Evolutionary conservation across 139 green algal genomes (phyloP).

Genomic region (Tetratostichococcus sp.): DNA sequence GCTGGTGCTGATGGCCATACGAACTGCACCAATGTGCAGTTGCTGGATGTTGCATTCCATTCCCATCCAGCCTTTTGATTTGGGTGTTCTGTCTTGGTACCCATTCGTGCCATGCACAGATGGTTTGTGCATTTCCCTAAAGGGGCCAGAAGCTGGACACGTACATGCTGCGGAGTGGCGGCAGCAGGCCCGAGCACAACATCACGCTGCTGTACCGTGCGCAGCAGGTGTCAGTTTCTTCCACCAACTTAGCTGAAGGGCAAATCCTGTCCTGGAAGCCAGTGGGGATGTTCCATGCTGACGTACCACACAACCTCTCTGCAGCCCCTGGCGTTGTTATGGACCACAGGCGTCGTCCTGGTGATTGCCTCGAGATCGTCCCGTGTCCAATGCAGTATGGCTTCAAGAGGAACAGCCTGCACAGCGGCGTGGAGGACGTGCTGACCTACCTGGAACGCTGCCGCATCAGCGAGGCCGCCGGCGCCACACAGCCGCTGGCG

Average conservation of each 20-base stretch:
- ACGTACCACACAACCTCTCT: too few species aligned
- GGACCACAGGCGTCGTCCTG: too few species aligned
- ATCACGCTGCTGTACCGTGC: not conserved
- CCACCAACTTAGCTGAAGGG: not conserved
- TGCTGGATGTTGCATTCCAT: too few species aligned
- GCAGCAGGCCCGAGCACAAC: not conserved
- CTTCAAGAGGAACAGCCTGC: too few species aligned
- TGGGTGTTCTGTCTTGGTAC: not conserved
- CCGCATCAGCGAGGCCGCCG: not conserved
- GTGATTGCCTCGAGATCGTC: not conserved
- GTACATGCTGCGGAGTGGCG: not conserved
- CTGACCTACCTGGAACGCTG: conserved; percentile 20
- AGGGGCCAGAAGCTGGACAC: not conserved
- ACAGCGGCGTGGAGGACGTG: conserved; percentile 2
- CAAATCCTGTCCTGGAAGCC: too few species aligned
- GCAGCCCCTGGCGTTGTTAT: too few species aligned
- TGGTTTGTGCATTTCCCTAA: not conserved
- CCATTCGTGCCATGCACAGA: not conserved
- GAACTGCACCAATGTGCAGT: too few species aligned
- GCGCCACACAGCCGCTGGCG: too few species aligned
- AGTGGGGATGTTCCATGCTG: too few species aligned
- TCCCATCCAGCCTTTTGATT: too few species aligned
- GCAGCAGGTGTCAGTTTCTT: not conserved
- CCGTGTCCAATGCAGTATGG: not conserved
- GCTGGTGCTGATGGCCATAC: too few species aligned